phyloP scores from a whole-genome alignment of 495 filamentous ascomycete genomes.

The Penicillium paxilli region DNA sequence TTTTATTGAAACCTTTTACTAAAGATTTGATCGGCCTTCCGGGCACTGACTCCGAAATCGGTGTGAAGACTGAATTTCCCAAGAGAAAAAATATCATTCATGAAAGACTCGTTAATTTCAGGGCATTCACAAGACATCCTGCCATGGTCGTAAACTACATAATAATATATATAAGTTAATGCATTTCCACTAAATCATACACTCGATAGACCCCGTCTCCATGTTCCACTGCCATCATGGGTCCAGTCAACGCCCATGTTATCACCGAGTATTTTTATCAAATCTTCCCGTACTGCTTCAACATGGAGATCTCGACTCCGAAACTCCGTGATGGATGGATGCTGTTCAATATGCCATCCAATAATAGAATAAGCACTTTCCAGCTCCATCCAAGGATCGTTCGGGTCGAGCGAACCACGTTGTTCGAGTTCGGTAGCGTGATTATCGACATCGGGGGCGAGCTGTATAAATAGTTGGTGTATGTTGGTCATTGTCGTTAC shows the following conservation, averaged over 20 bases:
- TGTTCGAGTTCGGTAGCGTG: constrained; percentile 37
- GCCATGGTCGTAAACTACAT: neutral
- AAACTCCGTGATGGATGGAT: constrained; percentile 27
- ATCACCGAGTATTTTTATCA: constrained; percentile 23
- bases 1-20: too few species aligned
- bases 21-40: too few species aligned
- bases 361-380: constrained; percentile 40
- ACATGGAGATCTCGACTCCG: constrained; percentile 30
- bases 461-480: constrained; percentile 27
- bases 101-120: too few species aligned
- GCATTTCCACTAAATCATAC: neutral
- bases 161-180: neutral
- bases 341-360: constrained; percentile 27
- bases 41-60: too few species aligned
- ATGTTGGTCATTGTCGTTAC: constrained; percentile 31
- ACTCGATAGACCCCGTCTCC: constrained; percentile 14
- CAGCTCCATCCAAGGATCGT: constrained; percentile 48
- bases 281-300: constrained; percentile 29
- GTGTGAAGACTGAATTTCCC: too few species aligned
- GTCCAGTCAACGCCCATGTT: constrained; percentile 27
- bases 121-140: neutral
- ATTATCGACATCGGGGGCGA: constrained; percentile 33
- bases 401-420: constrained; percentile 41
- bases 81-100: too few species aligned
- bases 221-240: constrained; percentile 28